Conservation (phyloP, 176 grass and related monocot species). For the Tillandsia leiboldiana region DNA sequence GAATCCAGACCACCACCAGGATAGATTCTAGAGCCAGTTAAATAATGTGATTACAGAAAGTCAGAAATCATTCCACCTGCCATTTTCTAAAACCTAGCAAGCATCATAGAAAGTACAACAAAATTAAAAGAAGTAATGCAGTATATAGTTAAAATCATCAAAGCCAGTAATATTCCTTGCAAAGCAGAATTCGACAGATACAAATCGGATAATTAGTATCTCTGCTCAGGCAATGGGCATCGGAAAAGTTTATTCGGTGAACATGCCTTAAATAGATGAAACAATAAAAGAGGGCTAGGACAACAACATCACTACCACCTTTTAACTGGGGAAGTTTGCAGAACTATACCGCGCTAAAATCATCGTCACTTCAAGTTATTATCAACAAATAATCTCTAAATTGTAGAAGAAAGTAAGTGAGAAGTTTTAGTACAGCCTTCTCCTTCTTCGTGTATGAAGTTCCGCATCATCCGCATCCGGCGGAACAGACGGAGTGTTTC, state of each 20-base stretch:
- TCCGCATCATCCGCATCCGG: not conserved
- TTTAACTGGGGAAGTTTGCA: not conserved
- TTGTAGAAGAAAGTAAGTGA: not conserved
- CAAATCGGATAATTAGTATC: not conserved
- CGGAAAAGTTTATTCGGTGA: not conserved
- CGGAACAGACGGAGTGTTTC: constrained; percentile 16
- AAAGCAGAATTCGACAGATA: not conserved
- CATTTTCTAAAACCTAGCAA: not conserved
- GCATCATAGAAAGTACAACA: not conserved
- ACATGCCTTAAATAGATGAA: not conserved
- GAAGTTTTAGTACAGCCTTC: constrained; percentile 5
- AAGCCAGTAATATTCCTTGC: not conserved
- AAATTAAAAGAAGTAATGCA: not conserved
- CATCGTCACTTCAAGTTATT: not conserved
- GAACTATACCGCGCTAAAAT: constrained; percentile 1
- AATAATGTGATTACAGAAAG: no score
- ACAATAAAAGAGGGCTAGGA: not conserved
- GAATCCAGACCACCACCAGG: no score
- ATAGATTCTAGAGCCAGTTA: no score
- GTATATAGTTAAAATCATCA: not conserved
- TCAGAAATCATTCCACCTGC: no score
- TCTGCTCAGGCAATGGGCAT: not conserved
- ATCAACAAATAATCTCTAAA: not conserved
- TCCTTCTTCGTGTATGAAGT: not conserved
- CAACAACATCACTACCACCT: not conserved